Evolutionary conservation across 352 stramenopile species (phyloP), one percentile per base, ranked within the genome.

Genomic region (Pythium apleroticum): DNA sequence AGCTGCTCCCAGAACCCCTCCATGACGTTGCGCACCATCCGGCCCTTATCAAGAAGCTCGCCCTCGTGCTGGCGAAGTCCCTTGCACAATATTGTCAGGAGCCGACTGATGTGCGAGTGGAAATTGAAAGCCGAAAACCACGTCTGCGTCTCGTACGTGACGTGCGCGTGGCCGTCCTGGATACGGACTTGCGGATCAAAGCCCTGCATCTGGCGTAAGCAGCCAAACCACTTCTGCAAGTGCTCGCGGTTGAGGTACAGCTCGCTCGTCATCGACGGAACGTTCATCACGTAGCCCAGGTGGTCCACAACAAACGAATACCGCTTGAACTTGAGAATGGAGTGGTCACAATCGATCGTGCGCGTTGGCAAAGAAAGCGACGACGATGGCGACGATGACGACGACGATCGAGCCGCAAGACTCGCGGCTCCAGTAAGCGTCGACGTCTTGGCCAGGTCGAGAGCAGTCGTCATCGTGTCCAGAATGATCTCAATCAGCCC

Each of bases 281-380:
- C 98, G 50, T 98, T 93, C 63, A 98, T 88, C n/a, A 98, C 92
- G 70, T 98, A 98, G 37, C 97, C 91, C 49, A 98, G 91, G 68
- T 98, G 91, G 57, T 97, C 84, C 28, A 98, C 75, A 41, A 98
- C 73, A 72, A 95, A 97, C 27, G 93, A 86, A 57, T 98, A 92
- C 19, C 96, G 83, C 61, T 97, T 97, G 60, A 98, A 97, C 66
- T 95, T 95, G 28, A 97, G 88, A n/a, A 93, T 72, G 35, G 80
- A 77, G 43, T 96, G 96, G 57, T 95, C 79, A 22, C 90, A 97
- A 74, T 98, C 94, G 30, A 98, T 76, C 33, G 77, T 84, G 24
- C 80, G 72, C 8, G 69, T 74, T 15, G 63, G 62, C 1, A 67
- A 39, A 25, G 68, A 55, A 12, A 63, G 72, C 25, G 53, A 60